phyloP scores from a whole-genome alignment of 208 protist genomes.

The Acanthamoeba culbertsoni region DNA sequence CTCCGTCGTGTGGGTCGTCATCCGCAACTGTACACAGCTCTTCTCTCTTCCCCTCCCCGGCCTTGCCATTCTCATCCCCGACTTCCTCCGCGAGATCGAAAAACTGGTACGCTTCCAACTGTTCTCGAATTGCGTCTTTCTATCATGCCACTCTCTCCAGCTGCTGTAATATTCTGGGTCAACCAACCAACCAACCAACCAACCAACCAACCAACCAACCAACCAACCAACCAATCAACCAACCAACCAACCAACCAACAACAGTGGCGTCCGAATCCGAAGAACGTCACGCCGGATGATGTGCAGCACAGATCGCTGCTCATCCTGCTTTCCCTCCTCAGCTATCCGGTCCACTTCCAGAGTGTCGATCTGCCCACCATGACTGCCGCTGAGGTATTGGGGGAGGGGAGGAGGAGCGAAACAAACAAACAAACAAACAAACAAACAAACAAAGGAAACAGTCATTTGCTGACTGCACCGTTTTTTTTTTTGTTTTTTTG shows the following conservation, averaged over 20 bases:
- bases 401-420: background rate
- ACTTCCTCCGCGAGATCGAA: conserved; percentile 58
- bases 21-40: conserved; percentile 50
- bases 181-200: too few relatives aligned
- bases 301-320: conserved; percentile 45
- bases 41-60: conserved; percentile 53
- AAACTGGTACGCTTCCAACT: conserved; percentile 16
- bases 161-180: too few relatives aligned
- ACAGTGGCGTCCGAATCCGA: conserved; percentile 39
- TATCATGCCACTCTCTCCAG: too few relatives aligned
- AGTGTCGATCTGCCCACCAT: background rate
- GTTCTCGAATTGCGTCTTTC: background rate
- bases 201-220: background rate
- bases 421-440: background rate
- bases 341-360: conserved; percentile 53
- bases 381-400: conserved; percentile 16
- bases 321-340: conserved; percentile 12
- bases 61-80: conserved; percentile 38
- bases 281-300: conserved; percentile 55
- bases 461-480: too few relatives aligned
- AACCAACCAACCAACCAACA: background rate
- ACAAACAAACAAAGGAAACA: too few relatives aligned
- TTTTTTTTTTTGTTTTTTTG: too few relatives aligned
- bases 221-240: background rate
- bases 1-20: conserved; percentile 49